phyloP scores from a whole-genome alignment of 1,139 yeast species.

The Taphrina wiesneri region DNA sequence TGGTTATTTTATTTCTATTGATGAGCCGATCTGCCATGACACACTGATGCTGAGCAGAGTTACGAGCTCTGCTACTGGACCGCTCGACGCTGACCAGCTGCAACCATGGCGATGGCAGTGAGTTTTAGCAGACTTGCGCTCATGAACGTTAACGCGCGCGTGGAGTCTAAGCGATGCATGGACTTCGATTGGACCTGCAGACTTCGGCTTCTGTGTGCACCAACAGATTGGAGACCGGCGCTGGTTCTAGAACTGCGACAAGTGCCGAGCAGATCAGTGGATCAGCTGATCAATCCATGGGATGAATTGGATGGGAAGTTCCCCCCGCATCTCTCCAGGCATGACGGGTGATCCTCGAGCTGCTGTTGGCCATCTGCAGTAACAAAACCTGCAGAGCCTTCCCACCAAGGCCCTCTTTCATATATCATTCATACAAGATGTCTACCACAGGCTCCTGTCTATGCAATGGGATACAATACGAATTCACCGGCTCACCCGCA shows the following conservation, averaged over 20 bases:
- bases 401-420: neutral
- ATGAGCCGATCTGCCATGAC: too few relatives aligned
- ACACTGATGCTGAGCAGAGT: too few relatives aligned
- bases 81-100: too few relatives aligned
- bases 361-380: neutral
- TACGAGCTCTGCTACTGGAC: too few relatives aligned
- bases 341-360: neutral
- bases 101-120: too few relatives aligned
- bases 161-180: too few relatives aligned
- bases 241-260: neutral
- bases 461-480: conserved; percentile 4
- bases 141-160: too few relatives aligned
- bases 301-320: neutral
- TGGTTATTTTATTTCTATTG: neutral
- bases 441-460: conserved; percentile 16
- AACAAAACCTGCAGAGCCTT: neutral
- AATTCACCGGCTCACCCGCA: conserved; percentile 7
- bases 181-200: too few relatives aligned
- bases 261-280: neutral
- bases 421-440: neutral
- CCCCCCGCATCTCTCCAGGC: neutral
- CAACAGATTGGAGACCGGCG: too few relatives aligned
- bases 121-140: too few relatives aligned
- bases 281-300: neutral
- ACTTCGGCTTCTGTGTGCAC: too few relatives aligned